A percentile compares a stretch with the other conserved stretches of the same genome.
These are phyloP conservation scores for Thielaviopsis ethacetica DNA, from an alignment of 2,329 filamentous ascomycete species.

Conservation along the genomic window DNA sequence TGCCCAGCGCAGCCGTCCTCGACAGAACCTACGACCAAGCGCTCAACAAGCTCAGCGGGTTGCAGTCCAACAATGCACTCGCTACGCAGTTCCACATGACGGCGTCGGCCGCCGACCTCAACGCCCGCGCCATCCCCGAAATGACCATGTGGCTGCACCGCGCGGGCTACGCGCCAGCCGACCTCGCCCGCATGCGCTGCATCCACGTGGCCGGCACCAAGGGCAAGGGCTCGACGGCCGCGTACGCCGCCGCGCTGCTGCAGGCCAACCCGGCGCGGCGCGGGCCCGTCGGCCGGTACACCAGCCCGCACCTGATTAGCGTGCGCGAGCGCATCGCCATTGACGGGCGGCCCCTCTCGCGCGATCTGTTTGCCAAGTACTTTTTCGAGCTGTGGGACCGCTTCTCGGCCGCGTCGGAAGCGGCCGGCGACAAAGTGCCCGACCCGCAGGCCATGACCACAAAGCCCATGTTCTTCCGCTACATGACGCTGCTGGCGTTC, in stretches of 20 bases:
- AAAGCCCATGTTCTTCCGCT: constrained; percentile 88
- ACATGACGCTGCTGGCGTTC: constrained; percentile 74
- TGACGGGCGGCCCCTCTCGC: constrained; percentile 52
- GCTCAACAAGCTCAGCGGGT: constrained; percentile 53
- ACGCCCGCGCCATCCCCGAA: constrained; percentile 62
- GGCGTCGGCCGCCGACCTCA: constrained; percentile 28
- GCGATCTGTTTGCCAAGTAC: constrained; percentile 53
- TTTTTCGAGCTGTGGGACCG: constrained; percentile 76
- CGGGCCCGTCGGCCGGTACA: constrained; percentile 55
- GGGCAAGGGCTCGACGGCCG: constrained; percentile 79
- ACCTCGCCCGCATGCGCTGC: constrained; percentile 29
- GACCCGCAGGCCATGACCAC: constrained; percentile 35
- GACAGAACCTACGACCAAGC: constrained; percentile 43
- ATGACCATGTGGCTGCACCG: constrained; percentile 63
- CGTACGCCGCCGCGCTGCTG: constrained; percentile 70
- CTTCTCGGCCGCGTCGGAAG: constrained; percentile 25
- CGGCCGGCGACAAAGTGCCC: constrained; percentile 20
- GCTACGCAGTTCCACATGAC: constrained; percentile 29
- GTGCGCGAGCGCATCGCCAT: constrained; percentile 73
- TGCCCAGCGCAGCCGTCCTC: background rate
- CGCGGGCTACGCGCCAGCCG: constrained; percentile 48
- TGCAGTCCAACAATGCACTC: constrained; percentile 65
- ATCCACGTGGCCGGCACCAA: constrained; percentile 90
- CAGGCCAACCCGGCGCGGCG: constrained; percentile 21
- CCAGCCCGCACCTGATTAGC: constrained; percentile 69